Evolutionary conservation across 352 stramenopile species (phyloP).

Genomic region (Aphanomyces astaci): DNA sequence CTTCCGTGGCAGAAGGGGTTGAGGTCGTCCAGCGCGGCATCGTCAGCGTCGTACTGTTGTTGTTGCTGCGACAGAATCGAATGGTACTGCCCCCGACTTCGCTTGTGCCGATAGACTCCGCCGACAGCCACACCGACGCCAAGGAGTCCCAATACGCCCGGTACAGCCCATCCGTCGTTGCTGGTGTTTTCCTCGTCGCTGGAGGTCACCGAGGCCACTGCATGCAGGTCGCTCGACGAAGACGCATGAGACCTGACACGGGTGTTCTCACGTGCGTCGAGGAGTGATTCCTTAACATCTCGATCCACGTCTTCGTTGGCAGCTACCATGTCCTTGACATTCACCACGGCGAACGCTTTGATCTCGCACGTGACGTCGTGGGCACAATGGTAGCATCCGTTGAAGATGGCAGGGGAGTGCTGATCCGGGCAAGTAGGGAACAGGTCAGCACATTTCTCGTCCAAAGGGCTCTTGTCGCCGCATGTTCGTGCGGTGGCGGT

Average conservation of each 20-base stretch:
- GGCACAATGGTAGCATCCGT: slow-evolving; percentile 6
- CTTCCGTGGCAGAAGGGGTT: slow-evolving; percentile 54
- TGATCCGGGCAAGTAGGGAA: not conserved
- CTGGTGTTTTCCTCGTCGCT: not conserved
- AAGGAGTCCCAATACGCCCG: not conserved
- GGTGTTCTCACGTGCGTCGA: not conserved
- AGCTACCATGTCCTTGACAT: not conserved
- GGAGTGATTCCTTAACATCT: not conserved
- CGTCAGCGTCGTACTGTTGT: slow-evolving; percentile 30
- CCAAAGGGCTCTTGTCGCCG: not conserved
- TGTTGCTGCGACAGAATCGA: slow-evolving; percentile 27
- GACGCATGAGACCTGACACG: not conserved
- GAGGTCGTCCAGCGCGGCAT: slow-evolving; percentile 45
- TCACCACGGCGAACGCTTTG: slow-evolving; percentile 7
- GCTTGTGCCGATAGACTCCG: not conserved
- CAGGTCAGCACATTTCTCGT: not conserved
- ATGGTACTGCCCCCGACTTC: not conserved
- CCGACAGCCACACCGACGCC: not conserved
- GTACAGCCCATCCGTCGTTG: not conserved
- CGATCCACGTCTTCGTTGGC: not conserved
- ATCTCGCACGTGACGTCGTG: slow-evolving; percentile 5
- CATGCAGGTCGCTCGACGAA: not conserved
- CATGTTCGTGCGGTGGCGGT: not conserved
- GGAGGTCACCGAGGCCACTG: not conserved
- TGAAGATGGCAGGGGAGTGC: slow-evolving; percentile 3